A percentile compares a stretch with the other conserved stretches of the same genome.
These are phyloP conservation scores for Durusdinium trenchii DNA, from an alignment of 73 alveolate genomes.

Conservation along the genomic window DNA sequence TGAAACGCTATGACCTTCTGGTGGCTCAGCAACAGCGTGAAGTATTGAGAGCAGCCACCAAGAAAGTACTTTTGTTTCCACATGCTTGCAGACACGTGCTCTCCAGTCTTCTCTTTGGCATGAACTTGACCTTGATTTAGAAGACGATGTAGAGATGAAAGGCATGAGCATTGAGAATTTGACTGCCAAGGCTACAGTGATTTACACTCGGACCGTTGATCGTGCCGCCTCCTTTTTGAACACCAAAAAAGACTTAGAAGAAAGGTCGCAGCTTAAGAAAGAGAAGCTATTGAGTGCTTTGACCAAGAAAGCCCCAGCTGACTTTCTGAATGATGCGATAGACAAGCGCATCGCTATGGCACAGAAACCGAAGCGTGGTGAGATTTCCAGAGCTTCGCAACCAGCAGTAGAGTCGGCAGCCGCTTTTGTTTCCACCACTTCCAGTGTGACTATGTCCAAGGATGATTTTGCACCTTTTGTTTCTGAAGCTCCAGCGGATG, in stretches of 20 bases:
- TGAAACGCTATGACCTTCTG: background rate
- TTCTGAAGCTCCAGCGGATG: background rate
- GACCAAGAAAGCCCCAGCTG: background rate
- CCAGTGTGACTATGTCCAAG: background rate
- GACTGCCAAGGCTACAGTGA: conserved; percentile 9
- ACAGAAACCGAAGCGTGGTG: background rate
- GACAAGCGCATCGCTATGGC: background rate
- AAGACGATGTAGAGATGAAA: background rate
- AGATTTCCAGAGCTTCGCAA: too few relatives aligned
- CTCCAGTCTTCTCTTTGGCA: background rate
- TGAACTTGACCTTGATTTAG: background rate
- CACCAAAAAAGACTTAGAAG: background rate
- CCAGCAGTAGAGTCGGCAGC: background rate
- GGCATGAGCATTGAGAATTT: background rate
- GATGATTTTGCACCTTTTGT: background rate
- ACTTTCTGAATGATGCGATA: conserved; percentile 14
- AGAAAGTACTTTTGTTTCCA: background rate
- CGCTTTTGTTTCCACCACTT: background rate
- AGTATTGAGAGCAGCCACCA: background rate
- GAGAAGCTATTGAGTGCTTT: background rate
- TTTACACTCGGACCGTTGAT: conserved; percentile 12
- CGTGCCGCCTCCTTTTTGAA: background rate
- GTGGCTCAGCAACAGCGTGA: conserved; percentile 1
- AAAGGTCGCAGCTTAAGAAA: background rate
- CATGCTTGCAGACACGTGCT: background rate